Evolutionary conservation across 345 rosid genomes (phyloP).

Genomic region (Eucalyptus erythrocorys): DNA sequence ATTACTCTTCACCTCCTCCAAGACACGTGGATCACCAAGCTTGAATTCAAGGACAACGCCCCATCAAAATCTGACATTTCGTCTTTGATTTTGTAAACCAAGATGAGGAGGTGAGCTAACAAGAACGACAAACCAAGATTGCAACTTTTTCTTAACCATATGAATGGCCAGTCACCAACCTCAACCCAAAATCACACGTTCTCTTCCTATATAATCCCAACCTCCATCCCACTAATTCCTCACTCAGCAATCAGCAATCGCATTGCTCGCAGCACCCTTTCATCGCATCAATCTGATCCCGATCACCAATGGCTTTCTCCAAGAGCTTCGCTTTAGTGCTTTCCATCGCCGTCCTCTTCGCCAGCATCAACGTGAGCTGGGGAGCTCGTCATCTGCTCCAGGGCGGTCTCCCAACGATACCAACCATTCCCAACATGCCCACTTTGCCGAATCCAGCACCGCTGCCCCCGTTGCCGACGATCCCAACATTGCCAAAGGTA

Average conservation of each 20-base stretch:
- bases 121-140: neutral
- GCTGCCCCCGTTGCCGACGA: neutral
- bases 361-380: neutral
- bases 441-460: neutral
- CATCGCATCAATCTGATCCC: neutral
- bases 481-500: neutral
- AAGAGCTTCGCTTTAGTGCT: neutral
- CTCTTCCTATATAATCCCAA: neutral
- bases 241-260: neutral
- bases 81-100: neutral
- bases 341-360: neutral
- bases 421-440: slow-evolving; percentile 2
- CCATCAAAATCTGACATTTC: neutral
- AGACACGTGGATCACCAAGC: neutral
- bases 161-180: neutral
- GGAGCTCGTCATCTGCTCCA: slow-evolving; percentile 20
- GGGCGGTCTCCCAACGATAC: neutral
- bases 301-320: neutral
- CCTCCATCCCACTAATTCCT: neutral
- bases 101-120: neutral
- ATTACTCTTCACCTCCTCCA: neutral
- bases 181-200: neutral
- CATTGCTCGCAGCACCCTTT: neutral
- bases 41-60: neutral
- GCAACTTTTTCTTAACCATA: neutral